Percentiles rank a stretch among this genome's conserved stretches.
phyloP scores from a whole-genome alignment of 331 rosid genomes.

The Acacia concinna region DNA sequence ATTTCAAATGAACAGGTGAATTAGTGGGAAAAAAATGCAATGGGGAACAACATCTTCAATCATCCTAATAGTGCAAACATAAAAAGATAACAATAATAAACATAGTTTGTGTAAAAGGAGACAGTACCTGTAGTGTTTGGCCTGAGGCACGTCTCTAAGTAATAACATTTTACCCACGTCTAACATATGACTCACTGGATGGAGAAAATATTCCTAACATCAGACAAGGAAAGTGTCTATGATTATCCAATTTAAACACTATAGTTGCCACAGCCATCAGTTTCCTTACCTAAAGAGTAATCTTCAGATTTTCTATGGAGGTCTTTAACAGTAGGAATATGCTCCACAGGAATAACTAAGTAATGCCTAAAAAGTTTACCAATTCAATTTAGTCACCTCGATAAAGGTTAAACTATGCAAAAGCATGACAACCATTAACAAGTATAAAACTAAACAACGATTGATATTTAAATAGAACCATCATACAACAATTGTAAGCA shows the following conservation, averaged over 20 bases:
- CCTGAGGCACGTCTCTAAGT: conserved; percentile 66
- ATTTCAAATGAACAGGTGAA: not conserved
- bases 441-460: not conserved
- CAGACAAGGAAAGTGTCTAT: not conserved
- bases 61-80: conserved; percentile 6
- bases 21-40: not conserved
- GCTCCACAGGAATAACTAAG: conserved; percentile 79
- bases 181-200: conserved; percentile 75
- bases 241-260: not conserved
- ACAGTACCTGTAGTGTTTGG: conserved; percentile 58
- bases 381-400: conserved; percentile 23
- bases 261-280: conserved; percentile 6
- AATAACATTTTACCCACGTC: conserved; percentile 73
- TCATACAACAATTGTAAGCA: not conserved
- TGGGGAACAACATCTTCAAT: not conserved
- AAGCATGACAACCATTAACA: not conserved
- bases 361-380: conserved; percentile 62
- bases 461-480: not conserved
- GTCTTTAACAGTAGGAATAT: conserved; percentile 72
- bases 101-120: not conserved
- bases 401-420: not conserved
- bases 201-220: conserved; percentile 20
- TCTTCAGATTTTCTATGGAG: conserved; percentile 66
- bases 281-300: conserved; percentile 64
- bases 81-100: not conserved